A percentile compares a stretch with the other conserved stretches of the same genome.
phyloP scores from a whole-genome alignment of 169 alveolate genomes.

The Eimeria tenella region DNA sequence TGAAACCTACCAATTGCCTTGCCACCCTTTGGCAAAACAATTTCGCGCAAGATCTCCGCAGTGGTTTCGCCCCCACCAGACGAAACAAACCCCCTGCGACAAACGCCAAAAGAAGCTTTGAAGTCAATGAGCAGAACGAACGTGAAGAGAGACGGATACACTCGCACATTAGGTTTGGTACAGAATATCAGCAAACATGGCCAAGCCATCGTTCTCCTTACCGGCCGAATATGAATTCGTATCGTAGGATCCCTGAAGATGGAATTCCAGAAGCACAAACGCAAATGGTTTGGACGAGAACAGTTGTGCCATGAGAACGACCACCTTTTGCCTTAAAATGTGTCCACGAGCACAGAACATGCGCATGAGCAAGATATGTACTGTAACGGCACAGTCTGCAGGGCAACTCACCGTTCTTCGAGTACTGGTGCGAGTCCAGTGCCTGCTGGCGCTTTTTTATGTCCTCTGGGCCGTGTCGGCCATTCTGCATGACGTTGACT shows the following conservation, averaged over 20 bases:
- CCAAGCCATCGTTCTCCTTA: neutral
- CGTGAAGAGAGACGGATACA: neutral
- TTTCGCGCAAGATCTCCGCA: neutral
- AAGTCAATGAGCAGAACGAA: neutral
- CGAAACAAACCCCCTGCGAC: conserved; percentile 46
- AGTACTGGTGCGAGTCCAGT: conserved; percentile 45
- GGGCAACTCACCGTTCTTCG: conserved; percentile 18
- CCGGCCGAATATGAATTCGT: conserved; percentile 58
- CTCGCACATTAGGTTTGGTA: neutral
- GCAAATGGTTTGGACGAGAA: no score
- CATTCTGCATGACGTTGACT: neutral
- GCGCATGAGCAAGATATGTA: no score
- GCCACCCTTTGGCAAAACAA: conserved; percentile 25
- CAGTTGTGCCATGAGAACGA: neutral
- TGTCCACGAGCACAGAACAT: no score
- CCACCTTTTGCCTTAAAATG: no score
- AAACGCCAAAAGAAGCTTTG: neutral
- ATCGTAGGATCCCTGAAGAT: conserved; percentile 31
- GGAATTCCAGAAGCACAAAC: neutral
- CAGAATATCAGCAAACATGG: no score
- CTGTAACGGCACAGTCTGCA: neutral
- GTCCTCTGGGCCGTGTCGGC: neutral
- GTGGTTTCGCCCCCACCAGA: conserved; percentile 56
- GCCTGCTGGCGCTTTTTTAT: conserved; percentile 1
- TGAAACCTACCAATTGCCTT: conserved; percentile 18